Evolutionary conservation across 306 rosid species (phyloP).

Genomic region (Erythrophleum fordii): DNA sequence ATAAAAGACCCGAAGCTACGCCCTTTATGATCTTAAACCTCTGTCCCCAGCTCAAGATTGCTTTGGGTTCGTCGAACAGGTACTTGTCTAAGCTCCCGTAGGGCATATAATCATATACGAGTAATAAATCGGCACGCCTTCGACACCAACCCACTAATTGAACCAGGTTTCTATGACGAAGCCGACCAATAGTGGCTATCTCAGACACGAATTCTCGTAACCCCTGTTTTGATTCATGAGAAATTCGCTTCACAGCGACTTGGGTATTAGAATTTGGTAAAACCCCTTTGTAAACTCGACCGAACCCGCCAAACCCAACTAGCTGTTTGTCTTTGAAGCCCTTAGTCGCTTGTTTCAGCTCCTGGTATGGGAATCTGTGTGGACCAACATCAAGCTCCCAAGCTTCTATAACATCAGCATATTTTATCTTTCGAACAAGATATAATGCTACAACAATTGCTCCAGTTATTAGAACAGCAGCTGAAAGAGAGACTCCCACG

Average conservation of each 20-base stretch:
- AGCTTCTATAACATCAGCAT: constrained; percentile 52
- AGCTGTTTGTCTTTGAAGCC: constrained; percentile 57
- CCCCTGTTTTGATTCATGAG: constrained; percentile 65
- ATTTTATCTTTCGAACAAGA: constrained; percentile 39
- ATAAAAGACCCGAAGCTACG: constrained; percentile 60
- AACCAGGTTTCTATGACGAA: constrained; percentile 66
- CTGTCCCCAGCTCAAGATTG: constrained; percentile 53
- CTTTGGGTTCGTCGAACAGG: constrained; percentile 46
- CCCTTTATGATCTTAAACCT: constrained; percentile 65
- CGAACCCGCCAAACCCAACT: constrained; percentile 69
- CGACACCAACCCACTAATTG: constrained; percentile 73
- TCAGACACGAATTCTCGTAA: constrained; percentile 58
- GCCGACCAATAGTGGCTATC: constrained; percentile 61
- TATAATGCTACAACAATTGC: constrained; percentile 33
- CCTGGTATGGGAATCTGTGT: constrained; percentile 61
- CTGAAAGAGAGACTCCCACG: constrained; percentile 42
- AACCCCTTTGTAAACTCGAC: constrained; percentile 62
- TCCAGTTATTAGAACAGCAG: constrained; percentile 22
- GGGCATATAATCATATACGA: constrained; percentile 65
- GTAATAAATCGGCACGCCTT: constrained; percentile 43
- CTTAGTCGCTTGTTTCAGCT: constrained; percentile 58
- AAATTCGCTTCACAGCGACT: constrained; percentile 62
- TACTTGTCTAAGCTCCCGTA: constrained; percentile 69
- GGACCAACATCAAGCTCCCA: constrained; percentile 77
- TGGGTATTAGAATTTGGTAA: constrained; percentile 43